phyloP scores from a whole-genome alignment of 257 asterid genomes.

The Solanum habrochaites region DNA sequence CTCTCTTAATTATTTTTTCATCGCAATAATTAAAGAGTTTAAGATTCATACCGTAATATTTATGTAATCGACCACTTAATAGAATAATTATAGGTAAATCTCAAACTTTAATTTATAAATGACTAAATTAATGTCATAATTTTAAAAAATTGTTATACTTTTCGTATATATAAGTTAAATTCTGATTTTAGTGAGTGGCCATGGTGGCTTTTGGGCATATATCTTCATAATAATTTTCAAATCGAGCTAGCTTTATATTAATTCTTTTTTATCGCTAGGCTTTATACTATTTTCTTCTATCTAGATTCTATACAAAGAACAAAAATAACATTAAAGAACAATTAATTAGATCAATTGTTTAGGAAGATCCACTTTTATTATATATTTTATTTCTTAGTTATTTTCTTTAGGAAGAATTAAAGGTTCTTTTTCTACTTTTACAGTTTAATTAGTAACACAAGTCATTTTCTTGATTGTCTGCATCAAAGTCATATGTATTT shows the following conservation, averaged over 20 bases:
- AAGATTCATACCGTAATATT: neutral
- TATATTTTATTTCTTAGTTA: no score
- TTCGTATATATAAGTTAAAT: neutral
- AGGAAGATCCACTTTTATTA: neutral
- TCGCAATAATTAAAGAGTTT: neutral
- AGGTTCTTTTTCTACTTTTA: neutral
- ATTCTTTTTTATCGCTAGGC: neutral
- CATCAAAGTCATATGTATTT: constrained; percentile 19
- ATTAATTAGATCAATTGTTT: neutral
- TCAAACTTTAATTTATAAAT: neutral
- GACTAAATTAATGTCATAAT: neutral
- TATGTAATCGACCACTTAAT: neutral
- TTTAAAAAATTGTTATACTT: neutral
- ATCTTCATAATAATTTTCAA: neutral
- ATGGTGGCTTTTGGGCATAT: neutral
- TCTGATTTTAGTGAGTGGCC: neutral
- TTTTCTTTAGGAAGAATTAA: neutral
- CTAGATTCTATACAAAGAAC: neutral
- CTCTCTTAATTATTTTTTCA: neutral
- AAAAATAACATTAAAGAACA: neutral
- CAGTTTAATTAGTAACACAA: constrained; percentile 1
- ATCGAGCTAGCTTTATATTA: neutral
- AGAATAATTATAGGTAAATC: neutral
- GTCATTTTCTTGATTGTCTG: constrained; percentile 30
- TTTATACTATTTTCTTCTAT: neutral